Evolutionary conservation across 768 basidiomycete genomes (phyloP), one percentile per base, ranked within the genome.

Genomic region (Boletus bicolor): DNA sequence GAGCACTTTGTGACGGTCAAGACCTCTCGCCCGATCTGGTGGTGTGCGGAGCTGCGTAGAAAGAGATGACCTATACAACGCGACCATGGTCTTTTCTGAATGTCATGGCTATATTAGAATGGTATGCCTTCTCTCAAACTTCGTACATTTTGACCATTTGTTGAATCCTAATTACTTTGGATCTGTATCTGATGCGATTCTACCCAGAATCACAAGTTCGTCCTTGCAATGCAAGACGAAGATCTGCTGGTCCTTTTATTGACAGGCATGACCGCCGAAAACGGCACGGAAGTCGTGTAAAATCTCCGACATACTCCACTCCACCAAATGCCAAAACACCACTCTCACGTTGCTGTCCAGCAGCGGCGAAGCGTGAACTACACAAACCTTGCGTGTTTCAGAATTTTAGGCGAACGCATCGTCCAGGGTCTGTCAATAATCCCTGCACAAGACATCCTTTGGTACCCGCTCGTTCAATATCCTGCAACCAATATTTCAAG

Each of bases 21-120:
- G 66, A 98, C 94, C 0, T 82, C 86, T 24, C 82, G 79, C 48
- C 89, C 93, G 0, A 88, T 99, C 42, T 87, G 91, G 82, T 99
- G 95, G 96, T 89, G 87, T 24, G 85, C 81, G 48, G 93, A 93
- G 69, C 70, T 93, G 57, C 66, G 66, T n/a, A 43, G 34, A 32
- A 56, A 42, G 49, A 36, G 8, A 21, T 56, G 39, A 50, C 5
- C 9, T 41, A 38, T 36, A 34, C 41, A 11, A n/a, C 11, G 2
- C 37, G n/a, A 3, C 15, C n/a, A 48, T 14, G 21, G 10, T n/a
- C 49, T 15, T 50, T 21, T 38, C 26, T 6, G 24, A 26, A 11
- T 24, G 15, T 24, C 14, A 17, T 10, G 11, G 21, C 24, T 21
- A 24, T 32, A 2, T 32, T 9, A 32, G 8, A 10, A 1, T 32